Evolutionary conservation across 352 stramenopile species (phyloP).

Genomic region (Pythium phragmiticola): DNA sequence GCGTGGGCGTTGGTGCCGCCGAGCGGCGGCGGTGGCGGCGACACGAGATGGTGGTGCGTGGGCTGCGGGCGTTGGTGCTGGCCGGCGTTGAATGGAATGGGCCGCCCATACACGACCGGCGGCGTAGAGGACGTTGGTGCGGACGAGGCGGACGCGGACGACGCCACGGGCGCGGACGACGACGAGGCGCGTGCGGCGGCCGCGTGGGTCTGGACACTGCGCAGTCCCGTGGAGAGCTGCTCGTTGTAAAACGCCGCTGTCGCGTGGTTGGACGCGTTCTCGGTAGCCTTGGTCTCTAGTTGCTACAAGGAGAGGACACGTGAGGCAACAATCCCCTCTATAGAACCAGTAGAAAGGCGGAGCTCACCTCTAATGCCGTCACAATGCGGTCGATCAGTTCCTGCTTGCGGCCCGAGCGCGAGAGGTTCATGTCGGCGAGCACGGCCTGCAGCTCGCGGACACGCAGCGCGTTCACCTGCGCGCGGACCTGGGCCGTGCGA

Average conservation of each 20-base stretch:
- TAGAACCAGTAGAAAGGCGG: too few species aligned
- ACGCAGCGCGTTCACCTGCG: constrained; percentile 53
- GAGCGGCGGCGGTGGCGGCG: constrained; percentile 7
- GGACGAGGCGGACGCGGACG: neutral
- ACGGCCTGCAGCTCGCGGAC: constrained; percentile 78
- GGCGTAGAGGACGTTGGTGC: neutral
- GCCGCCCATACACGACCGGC: constrained; percentile 15
- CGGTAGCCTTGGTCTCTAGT: constrained; percentile 49
- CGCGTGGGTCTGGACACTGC: constrained; percentile 51
- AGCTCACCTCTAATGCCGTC: constrained; percentile 49
- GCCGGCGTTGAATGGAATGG: constrained; percentile 17
- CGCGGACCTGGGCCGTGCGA: constrained; percentile 46
- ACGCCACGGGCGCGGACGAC: neutral
- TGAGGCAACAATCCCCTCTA: neutral
- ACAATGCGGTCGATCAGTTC: constrained; percentile 81
- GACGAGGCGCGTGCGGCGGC: constrained; percentile 6
- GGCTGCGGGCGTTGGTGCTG: neutral
- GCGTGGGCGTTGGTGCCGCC: constrained; percentile 1
- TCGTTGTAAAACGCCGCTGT: constrained; percentile 61
- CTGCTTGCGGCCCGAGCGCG: constrained; percentile 69
- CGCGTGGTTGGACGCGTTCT: constrained; percentile 41
- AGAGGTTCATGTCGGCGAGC: constrained; percentile 63
- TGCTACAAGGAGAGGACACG: constrained; percentile 21
- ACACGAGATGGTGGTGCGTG: constrained; percentile 16
- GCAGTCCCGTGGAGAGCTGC: constrained; percentile 40